Evolutionary conservation across 2,329 filamentous ascomycete genomes (phyloP).

Genomic region (Mariannaea sp.): DNA sequence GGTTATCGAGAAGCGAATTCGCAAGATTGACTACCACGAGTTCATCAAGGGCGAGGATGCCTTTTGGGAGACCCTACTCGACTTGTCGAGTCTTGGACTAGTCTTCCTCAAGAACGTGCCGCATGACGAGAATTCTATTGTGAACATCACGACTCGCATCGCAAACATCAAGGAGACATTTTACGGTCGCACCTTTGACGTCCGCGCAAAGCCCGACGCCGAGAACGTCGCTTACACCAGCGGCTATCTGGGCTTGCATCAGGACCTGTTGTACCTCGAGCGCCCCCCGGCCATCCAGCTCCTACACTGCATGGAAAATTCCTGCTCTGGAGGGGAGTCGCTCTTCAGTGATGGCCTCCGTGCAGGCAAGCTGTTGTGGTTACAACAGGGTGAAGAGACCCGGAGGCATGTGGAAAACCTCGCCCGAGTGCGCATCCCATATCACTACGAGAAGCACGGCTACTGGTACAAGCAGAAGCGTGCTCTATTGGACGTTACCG

Average conservation of each 20-base stretch:
- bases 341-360: slow-evolving; percentile 79
- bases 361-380: slow-evolving; percentile 53
- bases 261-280: slow-evolving; percentile 87
- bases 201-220: slow-evolving; percentile 75
- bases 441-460: slow-evolving; percentile 71
- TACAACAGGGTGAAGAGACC: slow-evolving; percentile 20
- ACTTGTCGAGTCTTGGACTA: slow-evolving; percentile 70
- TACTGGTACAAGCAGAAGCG: slow-evolving; percentile 65
- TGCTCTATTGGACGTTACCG: slow-evolving; percentile 54
- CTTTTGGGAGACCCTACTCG: slow-evolving; percentile 65
- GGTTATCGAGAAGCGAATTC: slow-evolving; percentile 48
- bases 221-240: slow-evolving; percentile 94
- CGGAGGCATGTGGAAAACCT: slow-evolving; percentile 45
- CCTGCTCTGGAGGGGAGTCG: slow-evolving; percentile 78
- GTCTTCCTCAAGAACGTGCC: slow-evolving; percentile 80
- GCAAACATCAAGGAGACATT: slow-evolving; percentile 84
- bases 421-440: slow-evolving; percentile 55
- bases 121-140: slow-evolving; percentile 66
- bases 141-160: slow-evolving; percentile 71
- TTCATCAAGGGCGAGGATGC: slow-evolving; percentile 66
- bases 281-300: slow-evolving; percentile 83
- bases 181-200: slow-evolving; percentile 91
- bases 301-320: slow-evolving; percentile 86
- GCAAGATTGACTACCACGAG: slow-evolving; percentile 68
- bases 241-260: slow-evolving; percentile 82